Conservation (phyloP, 2,329 filamentous ascomycete genomes). For the Fusarium scirpi region DNA sequence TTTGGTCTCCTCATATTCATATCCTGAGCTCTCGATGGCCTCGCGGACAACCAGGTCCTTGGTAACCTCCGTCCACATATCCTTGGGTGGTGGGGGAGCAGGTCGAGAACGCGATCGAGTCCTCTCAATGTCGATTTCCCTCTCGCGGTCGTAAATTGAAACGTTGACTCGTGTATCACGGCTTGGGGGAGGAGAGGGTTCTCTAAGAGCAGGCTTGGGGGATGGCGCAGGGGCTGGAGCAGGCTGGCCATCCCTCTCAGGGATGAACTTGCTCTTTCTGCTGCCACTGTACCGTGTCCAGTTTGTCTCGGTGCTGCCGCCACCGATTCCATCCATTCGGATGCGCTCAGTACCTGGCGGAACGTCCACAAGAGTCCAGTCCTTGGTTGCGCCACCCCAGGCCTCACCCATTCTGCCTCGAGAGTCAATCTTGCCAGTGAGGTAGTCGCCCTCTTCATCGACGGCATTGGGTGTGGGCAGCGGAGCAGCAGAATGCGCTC, state of each 20-base stretch:
- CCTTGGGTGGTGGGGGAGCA: constrained; percentile 60
- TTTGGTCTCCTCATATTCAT: constrained; percentile 91
- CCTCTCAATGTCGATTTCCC: constrained; percentile 67
- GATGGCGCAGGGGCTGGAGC: constrained; percentile 37
- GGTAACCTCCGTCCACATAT: constrained; percentile 97
- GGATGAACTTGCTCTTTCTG: constrained; percentile 77
- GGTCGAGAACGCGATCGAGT: constrained; percentile 63
- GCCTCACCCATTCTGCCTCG: constrained; percentile 79
- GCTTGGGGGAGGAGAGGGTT: constrained; percentile 46
- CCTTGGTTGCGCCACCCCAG: constrained; percentile 77
- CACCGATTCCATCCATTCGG: constrained; percentile 83
- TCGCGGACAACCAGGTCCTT: constrained; percentile 90
- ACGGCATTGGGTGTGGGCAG: constrained; percentile 50
- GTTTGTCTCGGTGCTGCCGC: constrained; percentile 79
- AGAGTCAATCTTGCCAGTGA: constrained; percentile 65
- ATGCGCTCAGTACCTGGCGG: constrained; percentile 85
- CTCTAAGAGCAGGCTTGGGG: constrained; percentile 41
- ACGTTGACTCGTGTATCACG: constrained; percentile 55
- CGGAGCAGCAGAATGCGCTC: constrained; percentile 65
- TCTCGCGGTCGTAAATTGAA: constrained; percentile 60
- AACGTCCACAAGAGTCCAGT: constrained; percentile 86
- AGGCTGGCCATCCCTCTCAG: constrained; percentile 69
- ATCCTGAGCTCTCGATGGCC: constrained; percentile 85
- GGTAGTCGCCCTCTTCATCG: constrained; percentile 74
- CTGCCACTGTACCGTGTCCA: constrained; percentile 86